These are phyloP conservation scores for Neonectria neomacrospora DNA, from an alignment of 2,329 filamentous ascomycete species.

Conservation along the genomic window DNA sequence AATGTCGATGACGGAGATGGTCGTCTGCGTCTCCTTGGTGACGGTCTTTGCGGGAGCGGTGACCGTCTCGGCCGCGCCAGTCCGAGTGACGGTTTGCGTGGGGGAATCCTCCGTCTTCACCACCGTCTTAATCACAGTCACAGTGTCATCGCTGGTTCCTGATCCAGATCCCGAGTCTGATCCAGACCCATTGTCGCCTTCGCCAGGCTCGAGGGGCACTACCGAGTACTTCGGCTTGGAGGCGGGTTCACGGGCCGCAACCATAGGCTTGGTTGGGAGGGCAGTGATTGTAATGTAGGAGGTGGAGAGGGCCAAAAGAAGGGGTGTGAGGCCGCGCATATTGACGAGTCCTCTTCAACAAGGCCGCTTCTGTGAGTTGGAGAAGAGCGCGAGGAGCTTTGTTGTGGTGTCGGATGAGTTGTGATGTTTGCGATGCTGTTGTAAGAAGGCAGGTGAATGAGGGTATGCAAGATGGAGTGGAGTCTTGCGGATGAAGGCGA, in stretches of 20 bases:
- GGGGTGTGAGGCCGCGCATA: slow-evolving; percentile 47
- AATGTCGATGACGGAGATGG: slow-evolving; percentile 48
- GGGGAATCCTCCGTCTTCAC: slow-evolving; percentile 43
- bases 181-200: slow-evolving; percentile 37
- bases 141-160: slow-evolving; percentile 33
- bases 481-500: not conserved
- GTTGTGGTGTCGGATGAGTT: not conserved
- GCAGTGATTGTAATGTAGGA: slow-evolving; percentile 42
- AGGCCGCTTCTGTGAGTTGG: slow-evolving; percentile 1
- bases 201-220: slow-evolving; percentile 51
- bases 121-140: slow-evolving; percentile 52
- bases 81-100: slow-evolving; percentile 45
- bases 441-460: not conserved
- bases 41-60: slow-evolving; percentile 43
- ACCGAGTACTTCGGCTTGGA: slow-evolving; percentile 52
- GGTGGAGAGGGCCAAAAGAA: slow-evolving; percentile 47
- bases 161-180: slow-evolving; percentile 36
- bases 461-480: not conserved
- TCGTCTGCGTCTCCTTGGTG: slow-evolving; percentile 45
- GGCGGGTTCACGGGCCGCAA: slow-evolving; percentile 39
- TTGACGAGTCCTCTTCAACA: slow-evolving; percentile 34
- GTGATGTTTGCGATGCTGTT: not conserved
- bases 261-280: slow-evolving; percentile 45
- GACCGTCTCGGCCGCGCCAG: slow-evolving; percentile 41
- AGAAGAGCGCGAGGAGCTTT: not conserved